Conservation (phyloP, 2,329 filamentous ascomycete genomes). For the Fusarium sp. region DNA sequence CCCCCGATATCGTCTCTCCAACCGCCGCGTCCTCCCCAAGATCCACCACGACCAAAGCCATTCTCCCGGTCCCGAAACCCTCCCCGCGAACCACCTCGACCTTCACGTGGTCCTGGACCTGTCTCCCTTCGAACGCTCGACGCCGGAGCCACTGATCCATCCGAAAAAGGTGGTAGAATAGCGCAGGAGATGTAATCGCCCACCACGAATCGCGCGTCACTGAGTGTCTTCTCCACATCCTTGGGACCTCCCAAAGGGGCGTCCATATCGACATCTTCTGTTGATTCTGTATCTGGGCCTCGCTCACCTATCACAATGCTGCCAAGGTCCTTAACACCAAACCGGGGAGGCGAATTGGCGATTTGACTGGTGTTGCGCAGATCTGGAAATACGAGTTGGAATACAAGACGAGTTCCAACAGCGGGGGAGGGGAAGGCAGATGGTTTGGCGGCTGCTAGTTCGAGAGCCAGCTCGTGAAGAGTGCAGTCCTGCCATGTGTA, state of each 20-base stretch:
- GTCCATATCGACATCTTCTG: conserved; percentile 52
- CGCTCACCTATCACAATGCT: conserved; percentile 80
- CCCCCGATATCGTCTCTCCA: conserved; percentile 54
- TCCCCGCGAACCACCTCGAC: conserved; percentile 41
- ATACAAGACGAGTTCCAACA: conserved; percentile 86
- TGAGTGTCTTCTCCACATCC: conserved; percentile 78
- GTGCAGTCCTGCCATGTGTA: conserved; percentile 90
- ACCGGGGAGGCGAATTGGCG: conserved; percentile 61
- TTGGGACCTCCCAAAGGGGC: conserved; percentile 56
- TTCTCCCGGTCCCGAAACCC: conserved; percentile 43
- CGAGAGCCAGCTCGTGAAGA: conserved; percentile 82
- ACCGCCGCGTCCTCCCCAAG: conserved; percentile 53
- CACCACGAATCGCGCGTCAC: conserved; percentile 83
- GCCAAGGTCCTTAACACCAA: conserved; percentile 83
- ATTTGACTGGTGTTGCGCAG: conserved; percentile 56
- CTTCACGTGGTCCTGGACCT: conserved; percentile 31
- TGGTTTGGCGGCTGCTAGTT: conserved; percentile 76
- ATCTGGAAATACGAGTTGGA: conserved; percentile 88
- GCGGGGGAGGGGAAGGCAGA: conserved; percentile 77
- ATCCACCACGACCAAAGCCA: conserved; percentile 49
- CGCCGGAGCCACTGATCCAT: conserved; percentile 79
- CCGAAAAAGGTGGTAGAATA: conserved; percentile 78
- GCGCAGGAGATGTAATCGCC: conserved; percentile 91
- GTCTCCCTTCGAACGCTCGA: conserved; percentile 51
- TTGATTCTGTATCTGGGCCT: conserved; percentile 57